Percentiles rank a stretch among this genome's conserved stretches.
Conservation (phyloP, 1,284 basidiomycete species). For the Ganoderma resinaceum region DNA sequence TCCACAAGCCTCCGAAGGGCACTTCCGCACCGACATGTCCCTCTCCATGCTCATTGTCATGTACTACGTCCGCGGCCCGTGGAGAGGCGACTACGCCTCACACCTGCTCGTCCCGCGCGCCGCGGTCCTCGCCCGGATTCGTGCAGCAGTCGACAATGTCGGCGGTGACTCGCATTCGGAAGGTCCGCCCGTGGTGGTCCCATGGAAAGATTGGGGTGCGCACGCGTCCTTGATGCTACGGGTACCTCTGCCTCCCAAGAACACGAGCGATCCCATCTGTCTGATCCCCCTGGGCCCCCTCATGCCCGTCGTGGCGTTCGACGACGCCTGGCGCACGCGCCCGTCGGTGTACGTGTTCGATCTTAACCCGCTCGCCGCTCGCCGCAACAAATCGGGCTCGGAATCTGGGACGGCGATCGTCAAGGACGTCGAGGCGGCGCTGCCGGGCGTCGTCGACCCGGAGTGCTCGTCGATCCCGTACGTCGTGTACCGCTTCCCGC, state of each 20-base stretch:
- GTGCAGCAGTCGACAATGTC: neutral
- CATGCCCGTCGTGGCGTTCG: neutral
- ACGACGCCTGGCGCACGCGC: neutral
- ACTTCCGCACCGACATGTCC: neutral
- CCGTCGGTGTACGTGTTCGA: neutral
- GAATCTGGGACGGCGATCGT: neutral
- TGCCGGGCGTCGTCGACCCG: neutral
- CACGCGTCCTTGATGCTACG: neutral
- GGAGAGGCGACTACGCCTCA: neutral
- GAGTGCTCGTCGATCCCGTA: neutral
- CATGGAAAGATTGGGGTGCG: neutral
- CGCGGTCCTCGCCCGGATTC: neutral
- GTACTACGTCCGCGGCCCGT: neutral
- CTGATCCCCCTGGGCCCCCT: neutral
- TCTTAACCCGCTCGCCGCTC: neutral
- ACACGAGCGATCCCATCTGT: no score
- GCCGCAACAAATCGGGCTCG: neutral
- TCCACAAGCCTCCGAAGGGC: neutral
- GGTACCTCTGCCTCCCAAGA: no score
- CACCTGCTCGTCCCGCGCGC: neutral
- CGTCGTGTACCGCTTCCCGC: neutral
- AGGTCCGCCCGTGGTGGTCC: no score
- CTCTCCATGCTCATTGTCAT: neutral
- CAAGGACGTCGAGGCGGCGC: neutral
- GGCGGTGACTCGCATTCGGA: no score